phyloP scores from a whole-genome alignment of 163 green algal genomes.

The Chlamydomonas reinhardtii region DNA sequence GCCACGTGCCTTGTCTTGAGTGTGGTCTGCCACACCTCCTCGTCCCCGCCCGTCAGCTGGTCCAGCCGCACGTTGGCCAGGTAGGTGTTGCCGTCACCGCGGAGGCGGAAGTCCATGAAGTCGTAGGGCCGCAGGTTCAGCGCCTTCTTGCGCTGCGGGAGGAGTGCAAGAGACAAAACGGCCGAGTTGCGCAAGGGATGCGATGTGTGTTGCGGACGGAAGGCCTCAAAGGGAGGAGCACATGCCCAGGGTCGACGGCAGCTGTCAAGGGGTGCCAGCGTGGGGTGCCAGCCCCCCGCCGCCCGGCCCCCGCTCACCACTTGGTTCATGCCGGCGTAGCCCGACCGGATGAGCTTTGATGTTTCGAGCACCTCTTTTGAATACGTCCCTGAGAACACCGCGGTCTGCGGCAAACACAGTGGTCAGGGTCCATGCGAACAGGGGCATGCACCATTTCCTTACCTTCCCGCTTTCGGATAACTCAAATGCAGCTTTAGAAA shows the following conservation, averaged over 20 bases:
- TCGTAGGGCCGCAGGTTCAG: slow-evolving; percentile 49
- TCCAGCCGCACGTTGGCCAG: slow-evolving; percentile 52
- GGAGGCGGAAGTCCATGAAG: slow-evolving; percentile 48
- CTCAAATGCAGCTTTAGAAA: slow-evolving; percentile 34
- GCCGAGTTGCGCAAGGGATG: too few species aligned
- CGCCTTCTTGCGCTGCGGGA: not conserved
- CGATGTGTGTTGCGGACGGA: not conserved
- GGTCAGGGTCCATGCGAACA: too few species aligned
- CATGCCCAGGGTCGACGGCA: too few species aligned
- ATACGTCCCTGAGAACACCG: slow-evolving; percentile 47
- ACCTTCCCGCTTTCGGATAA: slow-evolving; percentile 37
- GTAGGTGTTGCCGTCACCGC: slow-evolving; percentile 56
- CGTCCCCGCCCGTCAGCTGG: slow-evolving; percentile 55
- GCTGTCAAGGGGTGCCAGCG: too few species aligned
- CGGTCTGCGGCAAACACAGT: slow-evolving; percentile 28
- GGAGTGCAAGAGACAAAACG: too few species aligned
- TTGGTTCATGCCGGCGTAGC: slow-evolving; percentile 56
- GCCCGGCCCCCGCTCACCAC: slow-evolving; percentile 46
- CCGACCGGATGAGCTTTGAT: slow-evolving; percentile 47
- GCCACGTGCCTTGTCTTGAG: slow-evolving; percentile 24
- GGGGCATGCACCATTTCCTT: too few species aligned
- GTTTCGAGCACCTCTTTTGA: slow-evolving; percentile 47
- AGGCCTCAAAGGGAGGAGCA: too few species aligned
- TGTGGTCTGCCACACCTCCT: slow-evolving; percentile 59
- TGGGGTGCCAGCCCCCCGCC: too few species aligned